Evolutionary conservation across 2,329 filamentous ascomycete genomes (phyloP), one percentile per base, ranked within the genome.

Genomic region (Phyllosticta paracitricarpa): DNA sequence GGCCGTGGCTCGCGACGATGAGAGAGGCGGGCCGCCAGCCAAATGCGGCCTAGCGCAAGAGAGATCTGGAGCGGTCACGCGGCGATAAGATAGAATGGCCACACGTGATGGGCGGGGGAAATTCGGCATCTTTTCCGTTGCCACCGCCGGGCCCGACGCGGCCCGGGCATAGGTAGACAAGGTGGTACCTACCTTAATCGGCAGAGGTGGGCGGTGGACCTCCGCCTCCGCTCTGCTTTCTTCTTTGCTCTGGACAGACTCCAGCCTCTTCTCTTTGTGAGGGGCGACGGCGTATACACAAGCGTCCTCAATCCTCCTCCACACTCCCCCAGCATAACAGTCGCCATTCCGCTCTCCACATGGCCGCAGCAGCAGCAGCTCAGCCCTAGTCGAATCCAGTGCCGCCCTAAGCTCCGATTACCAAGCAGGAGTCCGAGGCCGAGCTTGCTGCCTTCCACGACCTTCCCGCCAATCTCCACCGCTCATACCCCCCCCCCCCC

Each of bases 391-490:
- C n/a, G 14, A 52, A 30, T 30, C 51, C 26, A 19, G 30, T 54
- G 57, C 57, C 52, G 30, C 48, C 33, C 26, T 54, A 35, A 48
- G 4, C 7, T 10, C 4, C 52, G 52, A 54, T 59, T 59, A 22
- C 24, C 26, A 59, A 59, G 53, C 58, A 54, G 22, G 22, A 10
- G 30, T 14, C 58, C 33, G 52, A 48, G 19, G 30, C 54, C 30
- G 58, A 56, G 53, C 19, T 25, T n/a, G 22, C 40, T 35, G 54
- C 30, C 59, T 61, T 61, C 59, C 40, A 61, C 40, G 24, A 56
- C 54, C 40, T 61, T 61, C 54, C 54, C 54, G 51, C 59, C 59
- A 61, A 61, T 61, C 33, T 40, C 40, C 40, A 48, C 40, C 14
- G n/a, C 14, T 48, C 40, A 48, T 17, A 48, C 52, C 51, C 51